Evolutionary conservation across 2,329 filamentous ascomycete species (phyloP).

Genomic region (Beauveria bassiana): DNA sequence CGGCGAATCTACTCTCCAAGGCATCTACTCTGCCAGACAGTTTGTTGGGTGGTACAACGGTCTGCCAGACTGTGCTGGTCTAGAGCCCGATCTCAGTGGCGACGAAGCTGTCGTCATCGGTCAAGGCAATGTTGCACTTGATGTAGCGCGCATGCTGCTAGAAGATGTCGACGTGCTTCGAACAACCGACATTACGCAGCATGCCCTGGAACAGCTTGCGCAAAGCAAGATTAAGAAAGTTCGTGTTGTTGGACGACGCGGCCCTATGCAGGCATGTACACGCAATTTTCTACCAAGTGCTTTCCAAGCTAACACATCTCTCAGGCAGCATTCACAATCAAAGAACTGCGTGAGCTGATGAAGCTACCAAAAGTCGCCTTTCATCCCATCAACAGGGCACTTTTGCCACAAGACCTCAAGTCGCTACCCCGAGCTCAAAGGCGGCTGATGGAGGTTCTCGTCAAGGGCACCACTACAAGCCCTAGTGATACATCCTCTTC

Average conservation of each 20-base stretch:
- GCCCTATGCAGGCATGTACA: slow-evolving; percentile 67
- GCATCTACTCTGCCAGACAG: slow-evolving; percentile 79
- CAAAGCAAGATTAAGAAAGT: slow-evolving; percentile 71
- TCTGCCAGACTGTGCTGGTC: slow-evolving; percentile 67
- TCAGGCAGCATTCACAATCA: slow-evolving; percentile 88
- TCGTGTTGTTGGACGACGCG: slow-evolving; percentile 79
- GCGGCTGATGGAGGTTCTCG: slow-evolving; percentile 71
- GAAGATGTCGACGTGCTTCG: slow-evolving; percentile 64
- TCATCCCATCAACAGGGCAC: slow-evolving; percentile 53
- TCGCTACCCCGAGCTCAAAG: slow-evolving; percentile 67
- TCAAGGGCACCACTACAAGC: slow-evolving; percentile 59
- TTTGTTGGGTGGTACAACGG: slow-evolving; percentile 99
- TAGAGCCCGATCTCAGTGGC: slow-evolving; percentile 67
- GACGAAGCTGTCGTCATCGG: slow-evolving; percentile 85
- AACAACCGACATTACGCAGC: slow-evolving; percentile 82
- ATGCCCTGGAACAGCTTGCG: slow-evolving; percentile 66
- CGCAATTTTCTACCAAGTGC: background rate
- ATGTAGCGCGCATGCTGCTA: slow-evolving; percentile 83
- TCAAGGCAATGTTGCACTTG: slow-evolving; percentile 92
- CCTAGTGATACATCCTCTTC: slow-evolving; percentile 47
- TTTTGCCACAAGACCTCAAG: slow-evolving; percentile 61
- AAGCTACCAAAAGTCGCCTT: slow-evolving; percentile 67
- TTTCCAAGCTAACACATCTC: background rate
- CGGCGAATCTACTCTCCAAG: slow-evolving; percentile 64
- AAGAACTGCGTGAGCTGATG: slow-evolving; percentile 84